Evolutionary conservation across 2,329 filamentous ascomycete species (phyloP).

Genomic region (Pseudogymnoascus verrucosus): DNA sequence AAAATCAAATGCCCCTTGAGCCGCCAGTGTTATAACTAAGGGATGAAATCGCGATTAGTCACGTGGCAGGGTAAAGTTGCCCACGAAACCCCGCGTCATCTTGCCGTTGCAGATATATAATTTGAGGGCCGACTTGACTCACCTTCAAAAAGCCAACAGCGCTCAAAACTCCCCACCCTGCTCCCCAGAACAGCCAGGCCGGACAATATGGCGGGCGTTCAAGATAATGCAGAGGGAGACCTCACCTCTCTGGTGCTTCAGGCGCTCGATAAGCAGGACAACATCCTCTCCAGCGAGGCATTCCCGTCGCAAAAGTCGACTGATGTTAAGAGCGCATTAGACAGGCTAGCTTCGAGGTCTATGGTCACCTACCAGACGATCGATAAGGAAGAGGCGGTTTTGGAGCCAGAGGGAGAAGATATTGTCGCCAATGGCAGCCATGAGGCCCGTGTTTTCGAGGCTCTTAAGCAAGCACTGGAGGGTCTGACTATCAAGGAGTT

Average conservation of each 20-base stretch:
- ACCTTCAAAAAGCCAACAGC: slow-evolving; percentile 6
- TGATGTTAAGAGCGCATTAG: slow-evolving; percentile 77
- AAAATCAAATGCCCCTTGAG: neutral
- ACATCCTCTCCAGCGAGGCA: slow-evolving; percentile 59
- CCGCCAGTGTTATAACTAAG: neutral
- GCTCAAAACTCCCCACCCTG: neutral
- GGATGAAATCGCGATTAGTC: neutral
- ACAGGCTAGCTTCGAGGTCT: slow-evolving; percentile 72
- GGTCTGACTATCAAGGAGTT: slow-evolving; percentile 74
- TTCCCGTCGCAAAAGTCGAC: slow-evolving; percentile 60
- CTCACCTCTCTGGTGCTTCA: slow-evolving; percentile 58
- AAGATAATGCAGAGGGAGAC: slow-evolving; percentile 38
- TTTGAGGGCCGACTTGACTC: slow-evolving; percentile 10
- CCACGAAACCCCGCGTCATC: slow-evolving; percentile 9
- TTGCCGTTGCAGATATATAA: slow-evolving; percentile 7
- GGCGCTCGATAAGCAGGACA: slow-evolving; percentile 53
- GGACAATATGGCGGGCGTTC: slow-evolving; percentile 36
- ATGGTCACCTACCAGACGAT: slow-evolving; percentile 84
- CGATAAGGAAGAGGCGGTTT: slow-evolving; percentile 66
- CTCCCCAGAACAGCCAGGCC: slow-evolving; percentile 14
- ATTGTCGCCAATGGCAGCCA: slow-evolving; percentile 71
- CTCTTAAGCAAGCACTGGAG: slow-evolving; percentile 62
- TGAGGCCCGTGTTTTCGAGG: slow-evolving; percentile 75
- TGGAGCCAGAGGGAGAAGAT: slow-evolving; percentile 67
- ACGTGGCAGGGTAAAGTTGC: slow-evolving; percentile 9